Conservation (phyloP, 2,329 filamentous ascomycete genomes). For the Alternaria longipes region DNA sequence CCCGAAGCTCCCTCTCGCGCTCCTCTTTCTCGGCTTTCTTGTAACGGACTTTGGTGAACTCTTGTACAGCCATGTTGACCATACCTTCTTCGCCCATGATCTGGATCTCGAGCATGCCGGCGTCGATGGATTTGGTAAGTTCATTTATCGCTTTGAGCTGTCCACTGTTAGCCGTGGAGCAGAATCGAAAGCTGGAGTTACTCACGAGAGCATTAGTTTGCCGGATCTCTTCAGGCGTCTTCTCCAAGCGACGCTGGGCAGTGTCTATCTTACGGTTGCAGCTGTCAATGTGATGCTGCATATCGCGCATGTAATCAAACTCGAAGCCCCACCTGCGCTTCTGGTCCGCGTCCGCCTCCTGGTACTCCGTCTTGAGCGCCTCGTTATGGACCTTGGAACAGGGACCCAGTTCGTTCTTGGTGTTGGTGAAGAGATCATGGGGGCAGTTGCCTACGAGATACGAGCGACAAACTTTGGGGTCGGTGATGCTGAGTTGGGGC, state of each 20-base stretch:
- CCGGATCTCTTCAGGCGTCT: conserved; percentile 95
- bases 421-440: conserved; percentile 99
- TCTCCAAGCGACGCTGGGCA: conserved; percentile 89
- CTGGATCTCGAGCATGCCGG: conserved; percentile 84
- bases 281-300: conserved; percentile 96
- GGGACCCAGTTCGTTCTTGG: conserved; percentile 92
- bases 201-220: conserved; percentile 86
- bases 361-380: conserved; percentile 87
- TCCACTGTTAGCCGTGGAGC: conserved; percentile 22
- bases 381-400: conserved; percentile 92
- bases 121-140: conserved; percentile 78
- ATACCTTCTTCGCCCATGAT: conserved; percentile 83
- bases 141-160: conserved; percentile 85
- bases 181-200: neutral
- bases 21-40: conserved; percentile 84
- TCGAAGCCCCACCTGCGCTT: conserved; percentile 87
- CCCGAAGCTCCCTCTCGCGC: conserved; percentile 86
- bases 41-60: conserved; percentile 85
- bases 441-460: conserved; percentile 94
- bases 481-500: conserved; percentile 85
- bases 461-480: conserved; percentile 93
- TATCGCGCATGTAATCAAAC: conserved; percentile 94
- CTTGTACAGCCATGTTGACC: conserved; percentile 83
- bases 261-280: conserved; percentile 94
- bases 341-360: conserved; percentile 74